Evolutionary conservation across 1,284 basidiomycete genomes (phyloP).

Genomic region (Apiotrichum porosum): DNA sequence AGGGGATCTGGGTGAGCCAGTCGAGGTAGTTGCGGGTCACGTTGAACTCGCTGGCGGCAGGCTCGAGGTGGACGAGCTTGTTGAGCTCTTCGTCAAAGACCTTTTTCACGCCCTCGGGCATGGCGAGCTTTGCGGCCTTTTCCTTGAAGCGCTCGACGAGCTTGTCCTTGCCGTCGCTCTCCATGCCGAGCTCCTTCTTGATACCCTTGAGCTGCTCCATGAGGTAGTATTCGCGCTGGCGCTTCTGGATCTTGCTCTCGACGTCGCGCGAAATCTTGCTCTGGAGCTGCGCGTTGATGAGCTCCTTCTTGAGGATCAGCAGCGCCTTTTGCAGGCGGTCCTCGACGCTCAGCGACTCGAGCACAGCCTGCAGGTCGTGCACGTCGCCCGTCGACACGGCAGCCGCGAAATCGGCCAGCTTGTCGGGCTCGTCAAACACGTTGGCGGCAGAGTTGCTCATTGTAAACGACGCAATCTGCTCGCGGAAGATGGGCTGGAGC

Average conservation of each 20-base stretch:
- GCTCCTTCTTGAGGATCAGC: constrained; percentile 92
- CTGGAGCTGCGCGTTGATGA: constrained; percentile 95
- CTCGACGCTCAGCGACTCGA: constrained; percentile 80
- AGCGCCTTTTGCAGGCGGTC: constrained; percentile 88
- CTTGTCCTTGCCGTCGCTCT: constrained; percentile 90
- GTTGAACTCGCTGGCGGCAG: constrained; percentile 86
- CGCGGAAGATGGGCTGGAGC: constrained; percentile 94
- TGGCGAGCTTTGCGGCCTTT: constrained; percentile 76
- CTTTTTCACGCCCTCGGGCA: constrained; percentile 88
- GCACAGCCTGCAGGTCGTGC: constrained; percentile 85
- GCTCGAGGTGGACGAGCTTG: constrained; percentile 88
- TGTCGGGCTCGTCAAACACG: constrained; percentile 97
- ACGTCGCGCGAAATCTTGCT: constrained; percentile 92
- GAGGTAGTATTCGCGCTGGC: constrained; percentile 94
- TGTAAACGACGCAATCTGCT: constrained; percentile 82
- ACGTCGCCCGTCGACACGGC: constrained; percentile 91
- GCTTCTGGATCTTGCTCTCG: constrained; percentile 92
- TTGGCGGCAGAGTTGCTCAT: constrained; percentile 94
- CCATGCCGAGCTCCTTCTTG: constrained; percentile 97
- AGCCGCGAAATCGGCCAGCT: constrained; percentile 95
- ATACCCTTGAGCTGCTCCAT: constrained; percentile 99
- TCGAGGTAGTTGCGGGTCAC: constrained; percentile 96
- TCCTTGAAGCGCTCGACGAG: constrained; percentile 94
- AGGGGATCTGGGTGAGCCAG: constrained; percentile 94
- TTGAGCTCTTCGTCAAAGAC: constrained; percentile 96